These are phyloP conservation scores for Herpetospermum pedunculosum DNA, from an alignment of 306 rosid species.

Conservation along the genomic window DNA sequence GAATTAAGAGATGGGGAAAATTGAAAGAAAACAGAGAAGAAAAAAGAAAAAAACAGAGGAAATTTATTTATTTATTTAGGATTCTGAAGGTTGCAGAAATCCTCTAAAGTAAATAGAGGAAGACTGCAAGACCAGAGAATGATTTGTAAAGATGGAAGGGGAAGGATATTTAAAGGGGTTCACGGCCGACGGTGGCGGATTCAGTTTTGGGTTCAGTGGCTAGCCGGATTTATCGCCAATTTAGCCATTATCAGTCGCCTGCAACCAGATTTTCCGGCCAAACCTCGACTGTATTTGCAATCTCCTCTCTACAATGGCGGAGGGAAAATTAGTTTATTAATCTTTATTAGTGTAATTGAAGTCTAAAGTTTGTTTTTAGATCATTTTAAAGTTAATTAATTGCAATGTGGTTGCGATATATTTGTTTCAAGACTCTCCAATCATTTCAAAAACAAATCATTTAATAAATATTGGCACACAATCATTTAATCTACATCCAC, in stretches of 20 bases:
- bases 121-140: slow-evolving; percentile 26
- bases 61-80: neutral
- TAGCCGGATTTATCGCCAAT: neutral
- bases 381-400: too few relatives aligned
- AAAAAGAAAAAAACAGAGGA: neutral
- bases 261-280: neutral
- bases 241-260: neutral
- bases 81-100: slow-evolving; percentile 24
- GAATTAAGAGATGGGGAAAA: neutral
- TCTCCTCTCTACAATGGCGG: neutral
- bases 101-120: slow-evolving; percentile 34
- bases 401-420: too few relatives aligned
- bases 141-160: neutral
- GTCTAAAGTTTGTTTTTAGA: too few relatives aligned
- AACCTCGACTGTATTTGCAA: neutral
- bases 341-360: too few relatives aligned
- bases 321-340: too few relatives aligned
- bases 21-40: neutral
- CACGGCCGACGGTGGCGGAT: neutral
- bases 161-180: slow-evolving; percentile 12
- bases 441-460: too few relatives aligned
- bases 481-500: too few relatives aligned
- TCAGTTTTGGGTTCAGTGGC: neutral
- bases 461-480: too few relatives aligned
- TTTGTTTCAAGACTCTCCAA: too few relatives aligned